Conservation (phyloP, 805 yeast genomes). For the Starmerella khaoyaiensis region DNA sequence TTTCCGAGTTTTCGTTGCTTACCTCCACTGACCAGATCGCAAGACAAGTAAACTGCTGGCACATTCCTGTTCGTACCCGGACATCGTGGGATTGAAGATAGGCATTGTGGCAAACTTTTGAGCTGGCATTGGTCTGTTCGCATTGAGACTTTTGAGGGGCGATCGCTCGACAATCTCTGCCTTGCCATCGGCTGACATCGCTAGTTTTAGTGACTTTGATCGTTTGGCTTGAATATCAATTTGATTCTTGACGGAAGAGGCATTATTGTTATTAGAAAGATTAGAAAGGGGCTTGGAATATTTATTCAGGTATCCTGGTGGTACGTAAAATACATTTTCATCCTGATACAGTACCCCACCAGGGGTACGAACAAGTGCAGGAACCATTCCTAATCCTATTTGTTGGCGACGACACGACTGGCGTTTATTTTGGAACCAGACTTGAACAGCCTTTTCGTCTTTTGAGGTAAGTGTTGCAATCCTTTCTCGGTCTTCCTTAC, state of each 20-base stretch:
- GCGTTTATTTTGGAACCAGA: constrained; percentile 95
- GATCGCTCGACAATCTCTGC: constrained; percentile 28
- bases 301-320: too few species aligned
- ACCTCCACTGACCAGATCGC: constrained; percentile 24
- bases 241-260: too few species aligned
- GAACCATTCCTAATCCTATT: constrained; percentile 7
- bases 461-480: constrained; percentile 73
- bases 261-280: too few species aligned
- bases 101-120: constrained; percentile 18
- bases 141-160: constrained; percentile 18
- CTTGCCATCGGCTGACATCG: constrained; percentile 32
- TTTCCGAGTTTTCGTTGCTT: neutral
- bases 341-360: constrained; percentile 15
- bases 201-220: constrained; percentile 21
- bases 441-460: constrained; percentile 97
- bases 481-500: constrained; percentile 56
- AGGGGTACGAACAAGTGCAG: constrained; percentile 13
- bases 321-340: constrained; percentile 9
- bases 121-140: constrained; percentile 9
- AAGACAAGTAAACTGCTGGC: constrained; percentile 27
- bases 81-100: constrained; percentile 4
- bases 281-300: too few species aligned
- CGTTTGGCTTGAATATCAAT: constrained; percentile 9
- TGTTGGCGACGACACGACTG: constrained; percentile 43
- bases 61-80: constrained; percentile 25